Evolutionary conservation across 2,329 filamentous ascomycete genomes (phyloP).

Genomic region (Hyphodiscus sp.): DNA sequence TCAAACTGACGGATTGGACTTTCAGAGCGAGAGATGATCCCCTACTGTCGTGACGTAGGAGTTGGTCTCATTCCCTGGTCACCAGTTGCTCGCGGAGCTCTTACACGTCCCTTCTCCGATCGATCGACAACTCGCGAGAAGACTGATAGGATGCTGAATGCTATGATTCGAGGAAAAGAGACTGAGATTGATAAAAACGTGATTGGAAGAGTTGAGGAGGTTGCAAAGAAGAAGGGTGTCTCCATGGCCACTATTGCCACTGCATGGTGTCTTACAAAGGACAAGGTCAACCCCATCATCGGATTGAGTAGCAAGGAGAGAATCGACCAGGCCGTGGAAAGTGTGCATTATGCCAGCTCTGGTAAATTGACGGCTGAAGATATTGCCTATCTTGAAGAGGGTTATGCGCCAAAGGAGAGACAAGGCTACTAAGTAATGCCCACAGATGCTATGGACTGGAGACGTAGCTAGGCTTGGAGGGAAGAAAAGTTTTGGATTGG

Average conservation of each 20-base stretch:
- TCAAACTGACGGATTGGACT: background rate
- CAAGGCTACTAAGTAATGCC: slow-evolving; percentile 12
- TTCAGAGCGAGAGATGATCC: slow-evolving; percentile 34
- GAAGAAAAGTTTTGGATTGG: background rate
- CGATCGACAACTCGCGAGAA: slow-evolving; percentile 20
- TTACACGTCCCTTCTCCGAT: slow-evolving; percentile 26
- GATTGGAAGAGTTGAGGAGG: slow-evolving; percentile 43
- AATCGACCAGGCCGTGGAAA: slow-evolving; percentile 48
- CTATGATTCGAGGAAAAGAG: slow-evolving; percentile 16
- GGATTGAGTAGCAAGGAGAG: slow-evolving; percentile 45
- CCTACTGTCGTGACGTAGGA: slow-evolving; percentile 29
- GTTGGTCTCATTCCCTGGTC: slow-evolving; percentile 35
- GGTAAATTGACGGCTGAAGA: slow-evolving; percentile 46
- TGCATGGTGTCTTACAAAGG: slow-evolving; percentile 46
- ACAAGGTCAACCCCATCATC: slow-evolving; percentile 45
- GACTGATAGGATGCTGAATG: slow-evolving; percentile 15
- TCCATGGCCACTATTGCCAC: slow-evolving; percentile 54
- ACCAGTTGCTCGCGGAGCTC: slow-evolving; percentile 31
- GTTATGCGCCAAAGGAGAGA: slow-evolving; percentile 37
- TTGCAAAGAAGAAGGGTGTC: slow-evolving; percentile 49
- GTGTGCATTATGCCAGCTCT: slow-evolving; percentile 32
- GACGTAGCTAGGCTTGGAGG: background rate
- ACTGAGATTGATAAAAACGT: slow-evolving; percentile 26
- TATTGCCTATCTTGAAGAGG: slow-evolving; percentile 46
- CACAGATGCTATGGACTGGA: background rate